Evolutionary conservation across 2,329 filamentous ascomycete genomes (phyloP).

Genomic region (Exutisphaerella laricina): DNA sequence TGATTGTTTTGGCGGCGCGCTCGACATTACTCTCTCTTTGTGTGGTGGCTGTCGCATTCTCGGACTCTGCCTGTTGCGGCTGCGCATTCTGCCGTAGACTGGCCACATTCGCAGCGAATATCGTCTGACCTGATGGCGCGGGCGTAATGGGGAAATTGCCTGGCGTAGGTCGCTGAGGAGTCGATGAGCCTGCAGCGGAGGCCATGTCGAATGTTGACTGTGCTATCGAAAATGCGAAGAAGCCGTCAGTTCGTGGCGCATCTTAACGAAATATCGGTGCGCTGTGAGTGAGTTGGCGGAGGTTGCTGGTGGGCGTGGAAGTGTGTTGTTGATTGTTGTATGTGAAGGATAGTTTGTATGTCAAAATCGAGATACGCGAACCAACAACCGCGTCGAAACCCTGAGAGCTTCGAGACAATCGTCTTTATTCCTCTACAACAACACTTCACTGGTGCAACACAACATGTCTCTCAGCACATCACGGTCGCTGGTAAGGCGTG

Average conservation of each 20-base stretch:
- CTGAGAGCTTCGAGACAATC: conserved; percentile 5
- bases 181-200: conserved; percentile 34
- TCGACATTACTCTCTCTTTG: conserved; percentile 52
- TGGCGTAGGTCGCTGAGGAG: conserved; percentile 66
- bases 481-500: conserved; percentile 15
- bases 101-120: conserved; percentile 31
- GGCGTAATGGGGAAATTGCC: conserved; percentile 74
- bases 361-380: neutral
- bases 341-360: neutral
- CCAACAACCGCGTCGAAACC: neutral
- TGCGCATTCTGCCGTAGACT: conserved; percentile 26
- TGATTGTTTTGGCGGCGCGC: conserved; percentile 77
- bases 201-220: conserved; percentile 21
- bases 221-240: conserved; percentile 7
- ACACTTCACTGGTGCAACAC: neutral
- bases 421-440: no score
- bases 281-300: neutral
- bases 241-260: conserved; percentile 2
- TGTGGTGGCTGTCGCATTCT: conserved; percentile 10
- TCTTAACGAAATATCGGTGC: neutral
- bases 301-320: neutral
- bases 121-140: conserved; percentile 42
- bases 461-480: conserved; percentile 4
- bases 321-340: neutral
- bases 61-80: conserved; percentile 11